Conservation (phyloP, 768 basidiomycete genomes). For the Trametes meyenii region DNA sequence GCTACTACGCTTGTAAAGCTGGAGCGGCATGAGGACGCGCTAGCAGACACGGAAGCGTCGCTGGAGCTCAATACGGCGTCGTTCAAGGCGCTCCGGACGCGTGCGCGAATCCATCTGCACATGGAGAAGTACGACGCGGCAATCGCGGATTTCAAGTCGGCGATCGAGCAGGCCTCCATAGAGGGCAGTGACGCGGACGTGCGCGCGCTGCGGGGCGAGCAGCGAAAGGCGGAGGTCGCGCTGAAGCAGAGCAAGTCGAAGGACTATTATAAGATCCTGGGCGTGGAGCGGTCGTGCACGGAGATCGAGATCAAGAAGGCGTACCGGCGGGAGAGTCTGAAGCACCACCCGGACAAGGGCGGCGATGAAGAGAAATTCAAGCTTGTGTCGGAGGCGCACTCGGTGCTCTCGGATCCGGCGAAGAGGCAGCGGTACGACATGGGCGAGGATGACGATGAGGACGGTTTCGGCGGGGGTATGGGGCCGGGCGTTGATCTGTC, state of each 20-base stretch:
- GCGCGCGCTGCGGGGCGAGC: constrained; percentile 60
- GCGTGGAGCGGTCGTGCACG: constrained; percentile 58
- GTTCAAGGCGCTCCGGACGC: constrained; percentile 87
- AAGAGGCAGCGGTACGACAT: constrained; percentile 76
- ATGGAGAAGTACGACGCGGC: constrained; percentile 74
- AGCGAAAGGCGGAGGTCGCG: constrained; percentile 80
- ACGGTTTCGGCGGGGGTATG: constrained; percentile 44
- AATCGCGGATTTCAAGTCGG: constrained; percentile 77
- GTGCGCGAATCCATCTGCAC: constrained; percentile 76
- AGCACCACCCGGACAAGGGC: constrained; percentile 89
- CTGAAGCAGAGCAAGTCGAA: constrained; percentile 89
- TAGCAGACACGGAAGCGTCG: constrained; percentile 70
- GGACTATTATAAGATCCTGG: constrained; percentile 85
- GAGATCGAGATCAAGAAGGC: constrained; percentile 87
- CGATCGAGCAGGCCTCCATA: constrained; percentile 69
- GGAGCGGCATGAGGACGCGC: constrained; percentile 64
- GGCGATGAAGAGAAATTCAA: constrained; percentile 98
- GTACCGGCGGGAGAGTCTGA: constrained; percentile 84
- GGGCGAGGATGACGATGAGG: constrained; percentile 78
- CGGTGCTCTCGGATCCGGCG: constrained; percentile 77
- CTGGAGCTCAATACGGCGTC: constrained; percentile 62
- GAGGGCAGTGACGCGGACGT: constrained; percentile 70
- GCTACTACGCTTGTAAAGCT: constrained; percentile 84
- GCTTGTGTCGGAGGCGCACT: constrained; percentile 79
- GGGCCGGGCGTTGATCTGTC: constrained; percentile 55